Conservation (phyloP, 2,329 filamentous ascomycete genomes). For the Geoglossum cookeanum region DNA sequence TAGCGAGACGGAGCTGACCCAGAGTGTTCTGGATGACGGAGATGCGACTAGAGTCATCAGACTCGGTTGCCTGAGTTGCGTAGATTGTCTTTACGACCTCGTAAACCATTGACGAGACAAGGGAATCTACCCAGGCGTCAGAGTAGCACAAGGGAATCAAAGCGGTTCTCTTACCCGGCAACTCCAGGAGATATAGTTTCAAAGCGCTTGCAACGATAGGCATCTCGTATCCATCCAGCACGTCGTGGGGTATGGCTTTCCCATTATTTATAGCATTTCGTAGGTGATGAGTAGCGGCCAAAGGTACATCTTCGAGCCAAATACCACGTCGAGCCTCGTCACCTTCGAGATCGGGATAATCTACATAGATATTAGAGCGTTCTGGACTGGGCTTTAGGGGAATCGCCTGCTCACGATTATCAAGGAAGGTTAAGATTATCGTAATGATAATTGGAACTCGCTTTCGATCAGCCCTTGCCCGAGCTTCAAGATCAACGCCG, state of each 20-base stretch:
- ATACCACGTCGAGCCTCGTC: constrained; percentile 83
- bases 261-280: constrained; percentile 73
- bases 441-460: constrained; percentile 85
- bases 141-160: background rate
- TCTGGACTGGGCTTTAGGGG: background rate
- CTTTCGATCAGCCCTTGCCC: constrained; percentile 85
- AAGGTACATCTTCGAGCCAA: constrained; percentile 83
- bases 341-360: constrained; percentile 93
- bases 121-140: constrained; percentile 47
- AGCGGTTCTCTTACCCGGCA: constrained; percentile 48
- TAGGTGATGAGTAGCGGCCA: constrained; percentile 68
- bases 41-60: constrained; percentile 59
- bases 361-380: constrained; percentile 15
- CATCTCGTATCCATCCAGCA: constrained; percentile 77
- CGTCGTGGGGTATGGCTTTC: constrained; percentile 54
- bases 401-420: constrained; percentile 40
- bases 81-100: constrained; percentile 98
- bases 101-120: constrained; percentile 95
- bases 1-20: constrained; percentile 81
- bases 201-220: constrained; percentile 82
- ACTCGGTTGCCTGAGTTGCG: constrained; percentile 57
- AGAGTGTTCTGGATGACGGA: constrained; percentile 90
- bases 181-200: constrained; percentile 85
- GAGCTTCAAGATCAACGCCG: constrained; percentile 89
- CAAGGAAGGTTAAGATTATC: constrained; percentile 80